phyloP scores from a whole-genome alignment of 1,284 basidiomycete species.

The Moesziomyces antarcticus region DNA sequence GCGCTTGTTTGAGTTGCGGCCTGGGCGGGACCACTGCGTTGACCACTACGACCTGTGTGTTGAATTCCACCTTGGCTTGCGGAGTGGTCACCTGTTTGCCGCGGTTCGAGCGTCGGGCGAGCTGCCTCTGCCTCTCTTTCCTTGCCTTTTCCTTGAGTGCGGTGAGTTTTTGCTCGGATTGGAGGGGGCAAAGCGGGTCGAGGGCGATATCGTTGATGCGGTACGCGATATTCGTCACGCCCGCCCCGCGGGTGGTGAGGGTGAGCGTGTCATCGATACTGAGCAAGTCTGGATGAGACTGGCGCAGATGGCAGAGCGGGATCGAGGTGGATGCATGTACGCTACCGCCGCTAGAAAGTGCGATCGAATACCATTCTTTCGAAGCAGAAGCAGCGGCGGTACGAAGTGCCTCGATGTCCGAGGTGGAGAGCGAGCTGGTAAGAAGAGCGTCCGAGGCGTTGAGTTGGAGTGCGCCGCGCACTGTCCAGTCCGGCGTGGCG shows the following conservation, averaged over 20 bases:
- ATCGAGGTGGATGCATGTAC: slow-evolving; percentile 10
- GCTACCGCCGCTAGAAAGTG: not conserved
- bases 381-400: too few species aligned
- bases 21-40: not conserved
- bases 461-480: slow-evolving; percentile 6
- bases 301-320: slow-evolving; percentile 27
- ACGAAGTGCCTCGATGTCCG: not conserved
- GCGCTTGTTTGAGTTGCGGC: slow-evolving; percentile 7
- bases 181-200: slow-evolving; percentile 15
- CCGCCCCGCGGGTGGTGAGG: slow-evolving; percentile 1
- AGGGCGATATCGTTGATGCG: slow-evolving; percentile 30
- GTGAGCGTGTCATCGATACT: slow-evolving; percentile 25
- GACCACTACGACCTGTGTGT: not conserved
- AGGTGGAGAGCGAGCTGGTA: not conserved
- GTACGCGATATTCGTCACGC: slow-evolving; percentile 8
- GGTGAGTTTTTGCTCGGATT: not conserved
- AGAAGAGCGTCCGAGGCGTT: not conserved
- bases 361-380: not conserved
- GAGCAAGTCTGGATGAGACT: slow-evolving; percentile 8
- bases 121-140: slow-evolving; percentile 8
- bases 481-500: slow-evolving; percentile 10
- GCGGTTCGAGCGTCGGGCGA: slow-evolving; percentile 13
- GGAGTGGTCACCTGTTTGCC: not conserved
- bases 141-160: not conserved
- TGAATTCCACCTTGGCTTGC: not conserved